These are phyloP conservation scores for Friedmanniomyces endolithicus DNA, from an alignment of 495 filamentous ascomycete species.

Conservation along the genomic window DNA sequence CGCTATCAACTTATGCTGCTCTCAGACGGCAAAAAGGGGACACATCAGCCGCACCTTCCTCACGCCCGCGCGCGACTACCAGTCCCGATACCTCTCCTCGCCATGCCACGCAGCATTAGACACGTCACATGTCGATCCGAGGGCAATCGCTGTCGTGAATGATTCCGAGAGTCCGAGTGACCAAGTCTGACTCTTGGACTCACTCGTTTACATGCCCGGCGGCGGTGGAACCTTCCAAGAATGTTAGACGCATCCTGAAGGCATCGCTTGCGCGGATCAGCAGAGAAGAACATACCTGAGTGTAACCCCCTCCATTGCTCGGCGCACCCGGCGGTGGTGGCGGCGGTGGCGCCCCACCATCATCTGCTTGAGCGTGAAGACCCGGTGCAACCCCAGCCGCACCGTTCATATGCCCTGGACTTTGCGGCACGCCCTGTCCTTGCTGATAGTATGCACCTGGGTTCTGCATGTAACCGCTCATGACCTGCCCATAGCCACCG, in stretches of 20 bases:
- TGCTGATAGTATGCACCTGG: conserved; percentile 43
- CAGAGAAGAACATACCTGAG: conserved; percentile 30
- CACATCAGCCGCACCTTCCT: no score
- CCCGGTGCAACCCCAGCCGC: conserved; percentile 45
- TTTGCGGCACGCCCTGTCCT: background rate
- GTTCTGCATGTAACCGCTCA: conserved; percentile 52
- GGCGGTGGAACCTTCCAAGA: conserved; percentile 25
- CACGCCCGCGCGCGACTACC: no score
- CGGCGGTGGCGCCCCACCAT: conserved; percentile 48
- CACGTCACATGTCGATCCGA: no score
- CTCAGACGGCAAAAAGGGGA: no score
- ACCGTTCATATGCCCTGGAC: conserved; percentile 12
- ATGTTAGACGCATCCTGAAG: background rate
- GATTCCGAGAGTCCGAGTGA: no score
- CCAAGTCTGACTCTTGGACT: no score
- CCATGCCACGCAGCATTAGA: no score
- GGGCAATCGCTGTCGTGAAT: no score
- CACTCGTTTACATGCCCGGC: conserved; percentile 21
- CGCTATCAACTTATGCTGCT: no score
- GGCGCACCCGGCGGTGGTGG: conserved; percentile 27
- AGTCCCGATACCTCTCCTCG: no score
- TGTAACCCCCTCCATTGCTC: conserved; percentile 44
- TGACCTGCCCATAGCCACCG: conserved; percentile 63
- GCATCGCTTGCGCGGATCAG: background rate
- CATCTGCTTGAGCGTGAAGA: conserved; percentile 41